These are phyloP conservation scores for Xylaria sp. DNA, from an alignment of 2,329 filamentous ascomycete species.

Conservation along the genomic window DNA sequence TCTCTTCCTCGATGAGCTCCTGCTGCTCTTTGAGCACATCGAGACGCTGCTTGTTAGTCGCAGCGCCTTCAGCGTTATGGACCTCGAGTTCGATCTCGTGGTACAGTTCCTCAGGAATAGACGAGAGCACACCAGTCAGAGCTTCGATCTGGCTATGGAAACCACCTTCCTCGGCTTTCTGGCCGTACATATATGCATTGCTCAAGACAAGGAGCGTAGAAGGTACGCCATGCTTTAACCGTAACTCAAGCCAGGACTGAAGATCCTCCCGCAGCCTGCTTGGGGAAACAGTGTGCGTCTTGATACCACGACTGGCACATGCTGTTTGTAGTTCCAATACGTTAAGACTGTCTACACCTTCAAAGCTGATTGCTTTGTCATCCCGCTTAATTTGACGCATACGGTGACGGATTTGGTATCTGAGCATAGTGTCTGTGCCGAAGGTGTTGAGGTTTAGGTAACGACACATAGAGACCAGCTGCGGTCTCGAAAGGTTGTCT, in stretches of 20 bases:
- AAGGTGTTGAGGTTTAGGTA: conserved; percentile 99
- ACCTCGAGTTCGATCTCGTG: conserved; percentile 99
- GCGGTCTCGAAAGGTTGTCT: conserved; percentile 94
- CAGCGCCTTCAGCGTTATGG: conserved; percentile 94
- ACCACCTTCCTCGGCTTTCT: conserved; percentile 78
- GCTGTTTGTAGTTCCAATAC: conserved; percentile 93
- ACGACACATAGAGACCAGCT: conserved; percentile 96
- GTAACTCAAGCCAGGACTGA: conserved; percentile 92
- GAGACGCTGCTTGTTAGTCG: conserved; percentile 98
- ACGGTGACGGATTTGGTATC: conserved; percentile 95
- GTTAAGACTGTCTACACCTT: conserved; percentile 93
- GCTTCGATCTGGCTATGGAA: conserved; percentile 92
- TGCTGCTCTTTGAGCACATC: conserved; percentile 99
- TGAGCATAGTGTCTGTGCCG: conserved; percentile 96
- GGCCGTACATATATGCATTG: conserved; percentile 97
- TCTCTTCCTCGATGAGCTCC: conserved; percentile 97
- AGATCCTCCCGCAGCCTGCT: conserved; percentile 89
- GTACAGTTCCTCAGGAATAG: conserved; percentile 97
- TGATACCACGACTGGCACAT: conserved; percentile 89
- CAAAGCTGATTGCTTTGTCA: conserved; percentile 91
- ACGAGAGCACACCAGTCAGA: conserved; percentile 89
- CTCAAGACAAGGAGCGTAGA: conserved; percentile 94
- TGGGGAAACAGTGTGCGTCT: conserved; percentile 91
- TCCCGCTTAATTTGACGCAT: conserved; percentile 99
- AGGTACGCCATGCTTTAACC: conserved; percentile 93